These are phyloP conservation scores for Yamadazyma sp. DNA, from an alignment of 805 yeast genomes.

Conservation along the genomic window DNA sequence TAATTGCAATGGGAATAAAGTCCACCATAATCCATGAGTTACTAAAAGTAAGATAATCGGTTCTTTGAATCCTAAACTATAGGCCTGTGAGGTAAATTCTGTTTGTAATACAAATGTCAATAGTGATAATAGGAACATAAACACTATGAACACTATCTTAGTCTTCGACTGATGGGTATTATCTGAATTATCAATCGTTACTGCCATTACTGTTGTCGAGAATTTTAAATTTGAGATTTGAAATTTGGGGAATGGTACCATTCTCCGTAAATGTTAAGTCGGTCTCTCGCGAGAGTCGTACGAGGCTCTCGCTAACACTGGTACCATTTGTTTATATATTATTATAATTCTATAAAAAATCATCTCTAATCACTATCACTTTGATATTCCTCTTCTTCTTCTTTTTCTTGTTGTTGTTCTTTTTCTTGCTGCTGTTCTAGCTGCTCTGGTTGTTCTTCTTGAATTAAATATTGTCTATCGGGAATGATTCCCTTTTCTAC, in stretches of 20 bases:
- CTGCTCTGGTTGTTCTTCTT: slow-evolving; percentile 14
- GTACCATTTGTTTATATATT: too few relatives aligned
- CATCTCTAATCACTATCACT: slow-evolving; percentile 45
- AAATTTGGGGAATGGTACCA: too few relatives aligned
- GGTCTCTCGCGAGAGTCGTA: too few relatives aligned
- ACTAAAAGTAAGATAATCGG: slow-evolving; percentile 64
- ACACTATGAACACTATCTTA: slow-evolving; percentile 33
- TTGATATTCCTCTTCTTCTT: slow-evolving; percentile 17
- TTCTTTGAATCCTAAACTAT: slow-evolving; percentile 56
- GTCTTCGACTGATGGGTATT: slow-evolving; percentile 26
- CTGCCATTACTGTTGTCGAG: slow-evolving; percentile 6
- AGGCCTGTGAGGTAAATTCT: slow-evolving; percentile 71
- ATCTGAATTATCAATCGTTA: slow-evolving; percentile 7
- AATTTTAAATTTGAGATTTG: too few relatives aligned
- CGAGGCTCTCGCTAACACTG: too few relatives aligned
- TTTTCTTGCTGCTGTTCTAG: slow-evolving; percentile 11
- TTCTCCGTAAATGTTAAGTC: too few relatives aligned
- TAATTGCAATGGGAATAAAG: slow-evolving; percentile 70
- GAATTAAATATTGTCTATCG: slow-evolving; percentile 35
- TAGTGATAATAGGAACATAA: slow-evolving; percentile 33
- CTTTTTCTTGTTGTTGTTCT: slow-evolving; percentile 6
- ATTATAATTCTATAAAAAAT: too few relatives aligned
- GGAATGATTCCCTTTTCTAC: slow-evolving; percentile 41
- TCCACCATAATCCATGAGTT: slow-evolving; percentile 79
- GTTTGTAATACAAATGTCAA: slow-evolving; percentile 75